Percentiles rank a stretch among this genome's conserved stretches.
phyloP scores from a whole-genome alignment of 2,329 filamentous ascomycete species.

The Colletotrichum sidae region DNA sequence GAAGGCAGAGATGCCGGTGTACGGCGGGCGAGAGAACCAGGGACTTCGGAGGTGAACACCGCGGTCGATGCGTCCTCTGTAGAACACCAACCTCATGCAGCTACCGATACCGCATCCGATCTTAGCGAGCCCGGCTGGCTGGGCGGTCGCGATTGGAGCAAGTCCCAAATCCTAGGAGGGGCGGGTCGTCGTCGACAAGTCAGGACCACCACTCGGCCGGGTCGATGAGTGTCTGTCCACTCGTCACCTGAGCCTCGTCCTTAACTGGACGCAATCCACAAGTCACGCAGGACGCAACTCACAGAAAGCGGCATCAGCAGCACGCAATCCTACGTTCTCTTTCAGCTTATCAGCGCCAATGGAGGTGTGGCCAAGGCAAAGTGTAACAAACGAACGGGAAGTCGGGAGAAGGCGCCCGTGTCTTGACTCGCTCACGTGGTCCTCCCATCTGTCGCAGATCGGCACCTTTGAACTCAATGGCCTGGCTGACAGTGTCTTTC shows the following conservation, averaged over 20 bases:
- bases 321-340: conserved; percentile 22
- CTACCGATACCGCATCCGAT: conserved; percentile 25
- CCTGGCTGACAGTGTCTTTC: background rate
- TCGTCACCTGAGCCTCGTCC: conserved; percentile 27
- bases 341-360: conserved; percentile 9
- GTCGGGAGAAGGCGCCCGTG: conserved; percentile 11
- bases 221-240: conserved; percentile 21
- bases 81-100: conserved; percentile 33
- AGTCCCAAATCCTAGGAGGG: conserved; percentile 14
- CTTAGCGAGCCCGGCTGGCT: conserved; percentile 20
- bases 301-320: conserved; percentile 11
- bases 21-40: conserved; percentile 1
- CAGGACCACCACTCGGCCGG: conserved; percentile 1
- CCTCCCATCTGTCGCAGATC: conserved; percentile 21
- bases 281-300: conserved; percentile 26
- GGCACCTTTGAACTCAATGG: conserved; percentile 16
- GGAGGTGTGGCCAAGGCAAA: conserved; percentile 8
- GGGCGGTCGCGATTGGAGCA: conserved; percentile 24
- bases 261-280: conserved; percentile 20
- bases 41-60: background rate
- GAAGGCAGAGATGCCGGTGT: conserved; percentile 16
- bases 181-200: conserved; percentile 19
- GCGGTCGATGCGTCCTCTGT: conserved; percentile 22
- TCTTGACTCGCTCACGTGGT: conserved; percentile 36
- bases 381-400: conserved; percentile 12